These are phyloP conservation scores for Pelargonium cotyledonis DNA, from an alignment of 441 rosid genomes.

Conservation along the genomic window DNA sequence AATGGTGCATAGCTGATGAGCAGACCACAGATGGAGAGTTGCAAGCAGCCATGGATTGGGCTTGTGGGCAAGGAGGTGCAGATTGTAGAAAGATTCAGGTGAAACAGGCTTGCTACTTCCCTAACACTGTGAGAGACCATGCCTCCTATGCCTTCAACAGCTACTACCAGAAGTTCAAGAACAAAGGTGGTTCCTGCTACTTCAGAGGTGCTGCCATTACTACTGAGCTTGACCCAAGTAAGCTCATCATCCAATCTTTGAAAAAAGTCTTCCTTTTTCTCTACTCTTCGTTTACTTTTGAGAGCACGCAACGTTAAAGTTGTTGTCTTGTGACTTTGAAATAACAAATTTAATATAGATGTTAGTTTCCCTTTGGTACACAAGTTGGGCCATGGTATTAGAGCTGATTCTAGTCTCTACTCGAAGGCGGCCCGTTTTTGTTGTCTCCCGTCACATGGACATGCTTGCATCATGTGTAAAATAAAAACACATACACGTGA, in stretches of 20 bases:
- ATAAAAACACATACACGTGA: too few relatives aligned
- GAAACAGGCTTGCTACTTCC: constrained; percentile 40
- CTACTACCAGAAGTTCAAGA: constrained; percentile 56
- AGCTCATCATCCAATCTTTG: constrained; percentile 6
- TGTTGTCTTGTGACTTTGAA: too few relatives aligned
- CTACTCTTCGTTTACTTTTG: too few relatives aligned
- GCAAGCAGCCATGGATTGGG: constrained; percentile 52
- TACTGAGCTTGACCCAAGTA: constrained; percentile 59
- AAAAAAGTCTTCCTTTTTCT: too few relatives aligned
- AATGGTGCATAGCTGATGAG: constrained; percentile 70
- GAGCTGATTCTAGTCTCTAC: too few relatives aligned
- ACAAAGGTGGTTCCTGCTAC: constrained; percentile 48
- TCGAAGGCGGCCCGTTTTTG: too few relatives aligned
- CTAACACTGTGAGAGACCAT: constrained; percentile 39
- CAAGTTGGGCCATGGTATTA: too few relatives aligned
- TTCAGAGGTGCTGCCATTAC: constrained; percentile 53
- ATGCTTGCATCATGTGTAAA: too few relatives aligned
- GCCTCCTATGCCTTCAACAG: constrained; percentile 57
- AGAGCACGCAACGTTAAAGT: too few relatives aligned
- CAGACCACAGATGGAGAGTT: constrained; percentile 47
- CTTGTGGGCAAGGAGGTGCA: constrained; percentile 58
- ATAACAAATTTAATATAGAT: too few relatives aligned
- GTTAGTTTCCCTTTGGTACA: too few relatives aligned
- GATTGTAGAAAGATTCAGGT: constrained; percentile 38
- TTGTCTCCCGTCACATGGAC: too few relatives aligned